Evolutionary conservation across 306 rosid species (phyloP).

Genomic region (Trichosanthes cucumerina): DNA sequence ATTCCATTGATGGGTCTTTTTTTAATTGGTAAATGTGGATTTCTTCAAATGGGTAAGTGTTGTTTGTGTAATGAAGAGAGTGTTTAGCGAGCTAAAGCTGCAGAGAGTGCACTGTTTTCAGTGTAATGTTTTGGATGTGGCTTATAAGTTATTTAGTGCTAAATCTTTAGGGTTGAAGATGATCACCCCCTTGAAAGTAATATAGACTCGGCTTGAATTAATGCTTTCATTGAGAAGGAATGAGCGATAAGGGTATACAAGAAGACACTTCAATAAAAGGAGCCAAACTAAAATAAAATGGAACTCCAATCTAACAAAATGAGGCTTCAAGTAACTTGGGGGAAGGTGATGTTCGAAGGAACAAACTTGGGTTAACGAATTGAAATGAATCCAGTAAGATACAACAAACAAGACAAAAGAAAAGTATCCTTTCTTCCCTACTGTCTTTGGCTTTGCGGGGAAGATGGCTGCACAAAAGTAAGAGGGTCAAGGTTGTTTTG

Average conservation of each 20-base stretch:
- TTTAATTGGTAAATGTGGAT: background rate
- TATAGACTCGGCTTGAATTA: background rate
- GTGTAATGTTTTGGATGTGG: background rate
- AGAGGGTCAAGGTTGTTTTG: background rate
- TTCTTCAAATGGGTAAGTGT: background rate
- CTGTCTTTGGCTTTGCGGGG: background rate
- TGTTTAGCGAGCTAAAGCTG: background rate
- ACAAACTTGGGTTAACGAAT: background rate
- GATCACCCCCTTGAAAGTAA: background rate
- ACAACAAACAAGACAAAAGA: background rate
- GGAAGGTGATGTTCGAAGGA: background rate
- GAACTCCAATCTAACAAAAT: background rate
- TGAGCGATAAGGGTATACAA: background rate
- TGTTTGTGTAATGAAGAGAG: background rate
- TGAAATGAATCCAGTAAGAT: background rate
- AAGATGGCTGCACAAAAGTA: background rate
- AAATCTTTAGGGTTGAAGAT: background rate
- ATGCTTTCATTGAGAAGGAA: background rate
- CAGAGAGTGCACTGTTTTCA: background rate
- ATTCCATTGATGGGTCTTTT: background rate
- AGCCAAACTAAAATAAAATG: background rate
- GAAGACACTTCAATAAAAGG: background rate
- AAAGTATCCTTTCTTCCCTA: background rate
- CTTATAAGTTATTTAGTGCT: background rate
- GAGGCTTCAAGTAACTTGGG: background rate